Conservation (phyloP, 148 eudicot species). For the Rhododendron ovatum region DNA sequence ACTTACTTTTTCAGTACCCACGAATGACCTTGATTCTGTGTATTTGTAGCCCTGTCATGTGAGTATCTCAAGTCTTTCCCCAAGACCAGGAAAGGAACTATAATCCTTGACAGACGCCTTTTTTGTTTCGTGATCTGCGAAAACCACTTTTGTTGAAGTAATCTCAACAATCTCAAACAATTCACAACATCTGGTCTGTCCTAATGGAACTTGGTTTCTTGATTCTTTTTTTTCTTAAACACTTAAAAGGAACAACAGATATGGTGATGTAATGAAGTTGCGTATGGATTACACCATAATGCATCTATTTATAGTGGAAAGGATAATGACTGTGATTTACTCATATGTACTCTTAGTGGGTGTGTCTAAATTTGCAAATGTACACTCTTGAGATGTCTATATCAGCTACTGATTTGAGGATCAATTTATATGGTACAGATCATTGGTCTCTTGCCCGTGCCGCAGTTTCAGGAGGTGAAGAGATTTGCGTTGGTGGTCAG, state of each 20-base stretch:
- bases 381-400: constrained; percentile 13
- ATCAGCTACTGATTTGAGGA: constrained; percentile 7
- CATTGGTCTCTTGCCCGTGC: constrained; percentile 68
- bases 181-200: not conserved
- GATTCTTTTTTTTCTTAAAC: not conserved
- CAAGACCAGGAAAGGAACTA: not conserved
- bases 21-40: not conserved
- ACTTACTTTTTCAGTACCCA: not conserved
- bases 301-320: not conserved
- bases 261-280: not conserved
- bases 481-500: constrained; percentile 72
- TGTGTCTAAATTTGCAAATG: not conserved
- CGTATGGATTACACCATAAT: not conserved
- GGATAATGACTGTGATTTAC: not conserved
- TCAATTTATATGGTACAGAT: constrained; percentile 39
- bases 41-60: not conserved
- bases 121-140: not conserved
- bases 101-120: not conserved
- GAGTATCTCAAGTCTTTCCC: not conserved
- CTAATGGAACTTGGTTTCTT: not conserved
- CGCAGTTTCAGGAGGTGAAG: constrained; percentile 60
- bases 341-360: too few relatives aligned
- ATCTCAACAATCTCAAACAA: not conserved
- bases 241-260: not conserved
- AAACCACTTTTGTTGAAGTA: not conserved